These are phyloP conservation scores for Inga laurina DNA, from an alignment of 306 rosid genomes.

Conservation along the genomic window DNA sequence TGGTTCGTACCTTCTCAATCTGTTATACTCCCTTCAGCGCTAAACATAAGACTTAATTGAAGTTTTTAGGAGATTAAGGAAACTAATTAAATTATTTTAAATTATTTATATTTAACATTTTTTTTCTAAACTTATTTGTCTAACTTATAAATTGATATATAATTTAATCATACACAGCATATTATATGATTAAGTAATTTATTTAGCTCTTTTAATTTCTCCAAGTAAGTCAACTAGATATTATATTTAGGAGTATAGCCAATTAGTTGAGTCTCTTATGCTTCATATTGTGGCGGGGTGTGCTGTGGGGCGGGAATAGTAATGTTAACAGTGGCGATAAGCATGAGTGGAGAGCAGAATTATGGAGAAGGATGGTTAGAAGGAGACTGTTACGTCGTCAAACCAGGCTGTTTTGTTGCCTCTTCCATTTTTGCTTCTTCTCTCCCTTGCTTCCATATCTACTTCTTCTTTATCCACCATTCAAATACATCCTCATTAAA, in stretches of 20 bases:
- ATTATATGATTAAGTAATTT: no score
- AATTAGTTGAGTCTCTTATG: background rate
- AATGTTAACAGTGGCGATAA: background rate
- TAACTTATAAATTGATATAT: no score
- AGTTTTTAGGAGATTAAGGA: no score
- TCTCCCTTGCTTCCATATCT: background rate
- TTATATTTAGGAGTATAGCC: background rate
- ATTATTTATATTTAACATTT: no score
- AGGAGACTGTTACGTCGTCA: background rate
- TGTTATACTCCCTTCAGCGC: no score
- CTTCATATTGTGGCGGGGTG: background rate
- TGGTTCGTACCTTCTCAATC: conserved; percentile 55
- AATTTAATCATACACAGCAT: no score
- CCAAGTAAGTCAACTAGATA: no score
- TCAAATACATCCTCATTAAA: background rate
- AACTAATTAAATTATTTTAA: no score
- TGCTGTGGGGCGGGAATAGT: background rate
- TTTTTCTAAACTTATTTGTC: no score
- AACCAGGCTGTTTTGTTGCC: background rate
- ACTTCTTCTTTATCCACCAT: background rate
- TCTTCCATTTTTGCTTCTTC: background rate
- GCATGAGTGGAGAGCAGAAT: background rate
- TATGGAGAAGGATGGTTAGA: background rate
- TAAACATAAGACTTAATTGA: no score
- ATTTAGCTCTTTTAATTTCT: no score